These are phyloP conservation scores for Chrysoporthe austroafricana DNA, from an alignment of 2,329 filamentous ascomycete genomes.

Conservation along the genomic window DNA sequence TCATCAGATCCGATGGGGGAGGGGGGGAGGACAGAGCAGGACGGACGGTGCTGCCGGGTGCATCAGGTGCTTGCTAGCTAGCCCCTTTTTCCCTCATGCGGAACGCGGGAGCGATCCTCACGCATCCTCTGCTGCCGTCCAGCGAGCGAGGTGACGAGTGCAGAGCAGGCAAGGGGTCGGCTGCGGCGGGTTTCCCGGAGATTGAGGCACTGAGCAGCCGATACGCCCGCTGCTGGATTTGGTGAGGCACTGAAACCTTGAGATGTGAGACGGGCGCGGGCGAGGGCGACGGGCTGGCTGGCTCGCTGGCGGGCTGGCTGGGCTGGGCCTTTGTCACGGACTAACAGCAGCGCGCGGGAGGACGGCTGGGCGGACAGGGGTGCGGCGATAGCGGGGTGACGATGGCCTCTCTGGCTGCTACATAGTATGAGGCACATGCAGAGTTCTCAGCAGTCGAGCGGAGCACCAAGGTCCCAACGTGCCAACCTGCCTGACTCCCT, in stretches of 20 bases:
- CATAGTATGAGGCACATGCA: slow-evolving; percentile 11
- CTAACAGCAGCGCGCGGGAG: not conserved
- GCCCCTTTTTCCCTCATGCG: not conserved
- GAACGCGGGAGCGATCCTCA: slow-evolving; percentile 2
- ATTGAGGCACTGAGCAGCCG: not conserved
- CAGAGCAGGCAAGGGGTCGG: not conserved
- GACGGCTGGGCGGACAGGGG: slow-evolving; percentile 6
- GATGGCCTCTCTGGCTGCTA: not conserved
- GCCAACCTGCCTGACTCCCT: not conserved
- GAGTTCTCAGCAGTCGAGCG: slow-evolving; percentile 13
- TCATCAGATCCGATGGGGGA: not conserved
- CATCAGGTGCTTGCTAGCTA: not conserved
- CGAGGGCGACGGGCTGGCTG: not conserved
- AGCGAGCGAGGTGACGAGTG: not conserved
- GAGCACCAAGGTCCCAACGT: slow-evolving; percentile 2
- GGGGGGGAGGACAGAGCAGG: not conserved
- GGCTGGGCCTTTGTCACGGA: not conserved
- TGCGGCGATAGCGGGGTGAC: slow-evolving; percentile 15
- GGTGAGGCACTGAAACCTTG: slow-evolving; percentile 4
- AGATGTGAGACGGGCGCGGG: not conserved
- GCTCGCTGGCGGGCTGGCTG: no score
- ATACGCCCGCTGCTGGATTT: not conserved
- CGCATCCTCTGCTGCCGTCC: not conserved
- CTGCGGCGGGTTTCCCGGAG: slow-evolving; percentile 1
- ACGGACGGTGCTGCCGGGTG: no score